Evolutionary conservation across 148 eudicot species (phyloP).

Genomic region (Persicaria tinctoria): DNA sequence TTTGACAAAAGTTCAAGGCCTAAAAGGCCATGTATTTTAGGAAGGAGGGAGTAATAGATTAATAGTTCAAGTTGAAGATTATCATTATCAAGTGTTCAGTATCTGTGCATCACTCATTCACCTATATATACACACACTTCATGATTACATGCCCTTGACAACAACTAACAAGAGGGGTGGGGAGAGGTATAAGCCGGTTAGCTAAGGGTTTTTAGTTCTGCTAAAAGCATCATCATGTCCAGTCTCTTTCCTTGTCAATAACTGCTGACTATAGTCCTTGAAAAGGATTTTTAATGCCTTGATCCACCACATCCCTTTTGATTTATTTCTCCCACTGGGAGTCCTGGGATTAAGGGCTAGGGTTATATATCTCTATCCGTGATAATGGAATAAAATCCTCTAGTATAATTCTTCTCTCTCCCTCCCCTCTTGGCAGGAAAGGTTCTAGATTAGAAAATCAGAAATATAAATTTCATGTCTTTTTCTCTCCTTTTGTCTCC

Average conservation of each 20-base stretch:
- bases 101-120: not conserved
- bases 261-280: not conserved
- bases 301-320: not conserved
- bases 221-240: not conserved
- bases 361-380: not conserved
- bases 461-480: no score
- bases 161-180: not conserved
- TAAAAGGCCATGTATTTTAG: no score
- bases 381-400: no score
- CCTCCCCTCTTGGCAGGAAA: no score
- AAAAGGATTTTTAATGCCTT: not conserved
- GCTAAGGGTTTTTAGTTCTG: not conserved
- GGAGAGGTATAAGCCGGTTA: not conserved
- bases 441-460: no score
- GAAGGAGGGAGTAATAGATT: no score
- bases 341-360: not conserved
- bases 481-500: no score
- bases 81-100: no score
- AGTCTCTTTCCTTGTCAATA: slow-evolving; percentile 3
- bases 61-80: no score
- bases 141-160: not conserved
- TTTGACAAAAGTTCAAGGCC: no score
- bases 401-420: no score
- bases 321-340: not conserved
- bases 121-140: not conserved